A percentile compares a stretch with the other conserved stretches of the same genome.
These are phyloP conservation scores for Fusarium clavum DNA, from an alignment of 2,329 filamentous ascomycete genomes.

Conservation along the genomic window DNA sequence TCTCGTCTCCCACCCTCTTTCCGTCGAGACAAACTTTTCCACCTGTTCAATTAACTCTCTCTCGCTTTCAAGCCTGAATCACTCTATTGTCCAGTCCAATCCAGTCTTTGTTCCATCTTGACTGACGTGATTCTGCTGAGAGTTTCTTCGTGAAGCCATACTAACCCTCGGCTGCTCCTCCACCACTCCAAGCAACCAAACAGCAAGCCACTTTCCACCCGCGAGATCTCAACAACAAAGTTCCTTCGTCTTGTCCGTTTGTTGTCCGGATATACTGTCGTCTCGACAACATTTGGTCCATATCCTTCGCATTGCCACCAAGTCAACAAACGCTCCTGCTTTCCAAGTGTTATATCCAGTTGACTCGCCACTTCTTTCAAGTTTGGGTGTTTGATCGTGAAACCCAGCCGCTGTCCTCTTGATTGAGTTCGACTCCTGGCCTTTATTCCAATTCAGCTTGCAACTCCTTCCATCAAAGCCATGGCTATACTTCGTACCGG, in stretches of 20 bases:
- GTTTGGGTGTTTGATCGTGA: constrained; percentile 5
- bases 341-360: constrained; percentile 1
- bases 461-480: constrained; percentile 46
- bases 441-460: constrained; percentile 5
- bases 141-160: constrained; percentile 28
- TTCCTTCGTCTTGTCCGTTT: neutral
- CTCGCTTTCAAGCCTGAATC: neutral
- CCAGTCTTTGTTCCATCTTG: constrained; percentile 18
- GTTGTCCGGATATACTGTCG: neutral
- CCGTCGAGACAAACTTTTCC: constrained; percentile 8
- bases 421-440: constrained; percentile 5
- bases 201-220: constrained; percentile 5
- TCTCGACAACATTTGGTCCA: neutral
- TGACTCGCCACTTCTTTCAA: constrained; percentile 3
- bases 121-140: constrained; percentile 23
- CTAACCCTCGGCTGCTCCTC: constrained; percentile 10
- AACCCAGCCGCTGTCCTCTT: constrained; percentile 11
- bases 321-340: constrained; percentile 1
- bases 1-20: constrained; percentile 42
- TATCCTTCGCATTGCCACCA: constrained; percentile 1
- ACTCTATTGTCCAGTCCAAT: constrained; percentile 7
- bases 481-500: constrained; percentile 65
- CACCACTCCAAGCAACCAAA: constrained; percentile 17
- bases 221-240: constrained; percentile 5
- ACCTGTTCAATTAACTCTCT: constrained; percentile 20